A percentile compares a stretch with the other conserved stretches of the same genome.
phyloP scores from a whole-genome alignment of 2,329 filamentous ascomycete species.

The Metarhizium brunneum region DNA sequence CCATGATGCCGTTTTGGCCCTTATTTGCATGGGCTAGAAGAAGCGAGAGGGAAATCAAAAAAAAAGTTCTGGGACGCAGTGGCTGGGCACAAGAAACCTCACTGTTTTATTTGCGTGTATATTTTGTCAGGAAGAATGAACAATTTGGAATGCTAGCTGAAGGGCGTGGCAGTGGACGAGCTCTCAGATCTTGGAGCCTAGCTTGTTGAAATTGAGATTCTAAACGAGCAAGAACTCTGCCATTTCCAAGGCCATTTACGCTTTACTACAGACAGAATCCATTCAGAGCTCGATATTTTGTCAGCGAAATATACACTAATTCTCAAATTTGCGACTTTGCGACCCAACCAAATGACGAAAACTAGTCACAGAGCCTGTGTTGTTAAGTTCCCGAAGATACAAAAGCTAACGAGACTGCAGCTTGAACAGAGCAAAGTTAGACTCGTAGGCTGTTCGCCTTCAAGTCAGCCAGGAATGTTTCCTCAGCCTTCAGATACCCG shows the following conservation, averaged over 20 bases:
- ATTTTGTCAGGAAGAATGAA: background rate
- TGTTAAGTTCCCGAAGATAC: background rate
- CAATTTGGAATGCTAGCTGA: background rate
- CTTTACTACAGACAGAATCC: background rate
- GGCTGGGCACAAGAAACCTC: background rate
- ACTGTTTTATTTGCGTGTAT: background rate
- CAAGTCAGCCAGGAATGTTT: slow-evolving; percentile 13
- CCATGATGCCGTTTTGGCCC: background rate
- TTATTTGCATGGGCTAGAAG: background rate
- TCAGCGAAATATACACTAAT: background rate
- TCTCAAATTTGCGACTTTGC: background rate
- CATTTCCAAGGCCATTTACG: background rate
- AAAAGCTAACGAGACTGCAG: background rate
- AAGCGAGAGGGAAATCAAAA: background rate
- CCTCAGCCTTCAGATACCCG: slow-evolving; percentile 12
- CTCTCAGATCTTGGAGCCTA: background rate
- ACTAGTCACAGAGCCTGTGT: background rate
- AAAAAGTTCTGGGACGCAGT: background rate
- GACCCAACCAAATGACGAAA: background rate
- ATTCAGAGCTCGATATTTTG: background rate
- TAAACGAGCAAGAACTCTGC: background rate
- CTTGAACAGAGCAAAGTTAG: slow-evolving; percentile 5
- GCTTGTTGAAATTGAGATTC: background rate
- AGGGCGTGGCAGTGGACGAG: background rate
- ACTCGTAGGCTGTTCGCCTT: slow-evolving; percentile 14